phyloP scores from a whole-genome alignment of 2,329 filamentous ascomycete species.

The Harringtonia lauricola region DNA sequence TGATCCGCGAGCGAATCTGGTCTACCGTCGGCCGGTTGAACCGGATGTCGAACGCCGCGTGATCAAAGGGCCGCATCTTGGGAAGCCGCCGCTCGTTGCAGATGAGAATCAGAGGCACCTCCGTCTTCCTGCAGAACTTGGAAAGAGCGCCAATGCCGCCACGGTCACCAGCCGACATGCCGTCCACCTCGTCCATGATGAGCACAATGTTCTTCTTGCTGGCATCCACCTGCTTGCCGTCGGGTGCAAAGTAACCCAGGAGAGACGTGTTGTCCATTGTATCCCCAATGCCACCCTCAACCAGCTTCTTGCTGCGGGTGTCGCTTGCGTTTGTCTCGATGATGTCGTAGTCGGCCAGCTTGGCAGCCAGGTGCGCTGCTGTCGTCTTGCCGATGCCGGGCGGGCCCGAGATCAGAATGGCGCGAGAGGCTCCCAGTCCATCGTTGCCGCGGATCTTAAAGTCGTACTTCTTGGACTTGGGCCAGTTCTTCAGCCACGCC shows the following conservation, averaged over 20 bases:
- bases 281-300: slow-evolving; percentile 79
- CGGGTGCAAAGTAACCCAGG: slow-evolving; percentile 78
- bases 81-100: slow-evolving; percentile 89
- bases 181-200: slow-evolving; percentile 98
- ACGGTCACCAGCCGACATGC: slow-evolving; percentile 94
- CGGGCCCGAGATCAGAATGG: slow-evolving; percentile 91
- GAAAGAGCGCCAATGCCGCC: slow-evolving; percentile 91
- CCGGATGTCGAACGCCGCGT: slow-evolving; percentile 69
- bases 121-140: slow-evolving; percentile 88
- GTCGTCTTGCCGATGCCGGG: slow-evolving; percentile 98
- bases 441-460: slow-evolving; percentile 80
- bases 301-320: slow-evolving; percentile 87
- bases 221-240: slow-evolving; percentile 67
- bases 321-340: slow-evolving; percentile 95
- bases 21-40: slow-evolving; percentile 87
- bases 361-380: slow-evolving; percentile 86
- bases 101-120: slow-evolving; percentile 90
- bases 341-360: slow-evolving; percentile 84
- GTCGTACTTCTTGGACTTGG: slow-evolving; percentile 62
- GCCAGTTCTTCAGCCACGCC: slow-evolving; percentile 75
- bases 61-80: slow-evolving; percentile 98
- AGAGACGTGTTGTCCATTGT: slow-evolving; percentile 90
- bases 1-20: slow-evolving; percentile 82
- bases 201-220: slow-evolving; percentile 88
- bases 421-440: slow-evolving; percentile 70